Conservation (phyloP, 192 early-diverging fungal genomes). For the Linnemannia exigua region DNA sequence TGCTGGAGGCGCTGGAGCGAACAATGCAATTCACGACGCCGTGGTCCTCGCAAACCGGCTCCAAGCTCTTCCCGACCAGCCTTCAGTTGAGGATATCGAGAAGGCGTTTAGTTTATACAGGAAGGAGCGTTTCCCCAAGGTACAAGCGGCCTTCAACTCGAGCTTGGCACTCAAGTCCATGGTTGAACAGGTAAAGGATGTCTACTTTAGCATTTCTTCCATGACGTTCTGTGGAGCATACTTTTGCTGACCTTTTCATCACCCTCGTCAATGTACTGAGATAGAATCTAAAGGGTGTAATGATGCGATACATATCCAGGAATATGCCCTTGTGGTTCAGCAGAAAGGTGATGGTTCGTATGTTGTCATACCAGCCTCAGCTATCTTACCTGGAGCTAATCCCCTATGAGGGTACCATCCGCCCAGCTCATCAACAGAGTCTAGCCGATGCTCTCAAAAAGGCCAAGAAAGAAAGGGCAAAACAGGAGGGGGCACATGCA, state of each 20-base stretch:
- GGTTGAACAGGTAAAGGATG: slow-evolving; percentile 4
- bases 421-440: slow-evolving; percentile 6
- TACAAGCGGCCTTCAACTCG: slow-evolving; percentile 1
- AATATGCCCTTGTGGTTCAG: slow-evolving; percentile 11
- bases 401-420: slow-evolving; percentile 6
- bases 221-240: too few relatives aligned
- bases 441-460: not conserved
- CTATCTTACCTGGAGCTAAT: slow-evolving; percentile 4
- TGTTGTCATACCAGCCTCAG: slow-evolving; percentile 25
- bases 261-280: too few relatives aligned
- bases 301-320: slow-evolving; percentile 13
- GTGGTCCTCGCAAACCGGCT: slow-evolving; percentile 14
- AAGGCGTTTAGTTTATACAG: slow-evolving; percentile 6
- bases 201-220: too few relatives aligned
- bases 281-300: not conserved
- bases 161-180: slow-evolving; percentile 1
- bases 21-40: slow-evolving; percentile 13
- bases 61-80: not conserved
- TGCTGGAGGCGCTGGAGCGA: not conserved
- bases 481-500: not conserved
- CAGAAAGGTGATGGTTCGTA: not conserved
- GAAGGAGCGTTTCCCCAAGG: slow-evolving; percentile 16
- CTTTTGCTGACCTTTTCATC: too few relatives aligned
- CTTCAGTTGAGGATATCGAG: not conserved
- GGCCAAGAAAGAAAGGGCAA: not conserved